Evolutionary conservation across 164 flowering plant species (phyloP), one percentile per base, ranked within the genome.

Genomic region (Euptelea pleiosperma): DNA sequence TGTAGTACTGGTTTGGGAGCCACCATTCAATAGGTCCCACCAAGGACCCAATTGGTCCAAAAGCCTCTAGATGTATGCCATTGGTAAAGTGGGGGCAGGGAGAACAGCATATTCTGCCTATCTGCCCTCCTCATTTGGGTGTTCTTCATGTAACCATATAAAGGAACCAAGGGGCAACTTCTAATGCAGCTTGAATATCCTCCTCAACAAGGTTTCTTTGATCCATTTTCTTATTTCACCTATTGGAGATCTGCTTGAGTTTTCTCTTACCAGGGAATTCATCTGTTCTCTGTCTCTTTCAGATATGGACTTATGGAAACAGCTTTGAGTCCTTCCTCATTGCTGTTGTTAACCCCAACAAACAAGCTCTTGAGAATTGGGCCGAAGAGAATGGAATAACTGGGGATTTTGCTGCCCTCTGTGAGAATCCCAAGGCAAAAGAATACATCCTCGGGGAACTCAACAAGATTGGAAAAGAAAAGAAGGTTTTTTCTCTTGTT

Each of bases 231-330:
- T n/a, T 42, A 21, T 33, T 52, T 29, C 43, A 41, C 22, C 36
- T 21, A 1, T 1, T 14, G n/a, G 37, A 28, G 19, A 15, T 28
- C 52, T 6, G 4, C 28, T 42, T 30, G 33, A 44, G 2, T 33
- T 44, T 31, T n/a, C 11, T 19, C 29, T 29, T 22, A 4, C 1
- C 0, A 11, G 8, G 30, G 11, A 3, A 29, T 31, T n/a, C n/a
- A 31, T 62, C 7, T 2, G 30, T 45, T 41, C 26, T n/a, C 60
- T 25, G n/a, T 65, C 14, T 55, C 37, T 69, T 68, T 67, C 82
- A 93, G 98, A 79, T 94, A 70, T 94, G 99, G 97, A 67, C 91
- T 10, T 87, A 94, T 64, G 99, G 98, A 12, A 89, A 82, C 79
- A 94, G 97, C 78, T 94, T 79, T 25, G 85, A 94, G 74, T 82